Evolutionary conservation across 805 yeast species (phyloP).

Genomic region (Peterozyma xylosa): DNA sequence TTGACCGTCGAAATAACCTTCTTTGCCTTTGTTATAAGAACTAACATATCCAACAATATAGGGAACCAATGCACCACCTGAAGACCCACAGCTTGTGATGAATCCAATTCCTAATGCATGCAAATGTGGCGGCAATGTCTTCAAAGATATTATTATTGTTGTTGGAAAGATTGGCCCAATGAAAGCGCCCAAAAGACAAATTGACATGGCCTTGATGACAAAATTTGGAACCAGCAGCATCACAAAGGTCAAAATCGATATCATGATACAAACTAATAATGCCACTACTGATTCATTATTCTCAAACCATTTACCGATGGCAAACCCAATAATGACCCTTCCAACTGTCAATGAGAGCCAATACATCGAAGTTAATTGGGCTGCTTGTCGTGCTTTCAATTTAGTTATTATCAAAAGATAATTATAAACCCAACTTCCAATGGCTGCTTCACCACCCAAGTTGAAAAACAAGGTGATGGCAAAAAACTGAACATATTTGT

Average conservation of each 20-base stretch:
- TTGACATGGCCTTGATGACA: conserved; percentile 24
- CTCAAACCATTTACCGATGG: conserved; percentile 34
- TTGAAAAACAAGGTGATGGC: conserved; percentile 37
- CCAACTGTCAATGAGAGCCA: conserved; percentile 47
- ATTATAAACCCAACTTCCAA: conserved; percentile 47
- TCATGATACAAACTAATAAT: conserved; percentile 26
- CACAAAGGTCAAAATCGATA: conserved; percentile 26
- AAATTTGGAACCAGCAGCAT: conserved; percentile 21
- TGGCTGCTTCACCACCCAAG: conserved; percentile 46
- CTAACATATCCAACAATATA: conserved; percentile 49
- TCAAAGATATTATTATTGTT: conserved; percentile 55
- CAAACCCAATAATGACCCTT: conserved; percentile 36
- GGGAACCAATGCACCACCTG: conserved; percentile 73
- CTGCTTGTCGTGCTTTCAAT: conserved; percentile 28
- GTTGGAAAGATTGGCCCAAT: conserved; percentile 62
- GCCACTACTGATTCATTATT: conserved; percentile 34
- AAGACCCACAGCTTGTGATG: conserved; percentile 73
- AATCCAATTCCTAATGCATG: conserved; percentile 68
- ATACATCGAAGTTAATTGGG: conserved; percentile 40
- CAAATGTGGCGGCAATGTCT: conserved; percentile 49
- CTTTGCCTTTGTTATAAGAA: conserved; percentile 12
- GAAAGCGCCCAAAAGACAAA: conserved; percentile 35
- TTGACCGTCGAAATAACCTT: conserved; percentile 18
- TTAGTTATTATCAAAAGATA: conserved; percentile 34
- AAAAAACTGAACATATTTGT: conserved; percentile 31